A percentile compares a stretch with the other conserved stretches of the same genome.
phyloP scores from a whole-genome alignment of 352 stramenopile genomes.

The Phytopythium aichiense region DNA sequence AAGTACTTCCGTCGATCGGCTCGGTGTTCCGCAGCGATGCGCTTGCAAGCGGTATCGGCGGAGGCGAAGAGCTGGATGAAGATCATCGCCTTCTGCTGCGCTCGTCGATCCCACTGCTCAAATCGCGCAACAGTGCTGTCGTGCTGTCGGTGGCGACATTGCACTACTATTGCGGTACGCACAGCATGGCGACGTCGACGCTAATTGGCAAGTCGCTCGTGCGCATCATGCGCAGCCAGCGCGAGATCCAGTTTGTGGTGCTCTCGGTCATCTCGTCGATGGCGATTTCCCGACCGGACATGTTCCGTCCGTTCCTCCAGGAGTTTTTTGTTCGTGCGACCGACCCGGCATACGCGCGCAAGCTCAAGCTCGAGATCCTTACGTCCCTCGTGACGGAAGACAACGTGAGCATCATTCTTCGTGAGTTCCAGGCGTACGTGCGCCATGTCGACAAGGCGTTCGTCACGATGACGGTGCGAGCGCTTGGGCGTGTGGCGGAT shows the following conservation, averaged over 20 bases:
- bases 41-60: conserved; percentile 59
- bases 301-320: conserved; percentile 95
- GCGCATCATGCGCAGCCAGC: conserved; percentile 94
- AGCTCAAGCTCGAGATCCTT: conserved; percentile 98
- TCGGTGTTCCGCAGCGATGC: conserved; percentile 73
- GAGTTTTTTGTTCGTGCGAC: conserved; percentile 97
- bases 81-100: conserved; percentile 96
- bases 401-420: conserved; percentile 92
- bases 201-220: conserved; percentile 96
- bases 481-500: conserved; percentile 92
- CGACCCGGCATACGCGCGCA: conserved; percentile 93
- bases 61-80: conserved; percentile 88
- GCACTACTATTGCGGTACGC: conserved; percentile 96
- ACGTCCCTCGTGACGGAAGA: conserved; percentile 89
- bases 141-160: conserved; percentile 95
- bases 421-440: conserved; percentile 96
- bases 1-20: conserved; percentile 60
- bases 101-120: conserved; percentile 95
- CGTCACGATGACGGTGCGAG: conserved; percentile 91
- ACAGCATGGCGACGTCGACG: conserved; percentile 80
- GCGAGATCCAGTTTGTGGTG: conserved; percentile 98
- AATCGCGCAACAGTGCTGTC: conserved; percentile 95
- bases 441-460: conserved; percentile 94
- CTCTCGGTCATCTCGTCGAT: conserved; percentile 95
- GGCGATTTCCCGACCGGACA: conserved; percentile 91